Conservation (phyloP, 2,329 filamentous ascomycete species). For the Thelonectria rubi region DNA sequence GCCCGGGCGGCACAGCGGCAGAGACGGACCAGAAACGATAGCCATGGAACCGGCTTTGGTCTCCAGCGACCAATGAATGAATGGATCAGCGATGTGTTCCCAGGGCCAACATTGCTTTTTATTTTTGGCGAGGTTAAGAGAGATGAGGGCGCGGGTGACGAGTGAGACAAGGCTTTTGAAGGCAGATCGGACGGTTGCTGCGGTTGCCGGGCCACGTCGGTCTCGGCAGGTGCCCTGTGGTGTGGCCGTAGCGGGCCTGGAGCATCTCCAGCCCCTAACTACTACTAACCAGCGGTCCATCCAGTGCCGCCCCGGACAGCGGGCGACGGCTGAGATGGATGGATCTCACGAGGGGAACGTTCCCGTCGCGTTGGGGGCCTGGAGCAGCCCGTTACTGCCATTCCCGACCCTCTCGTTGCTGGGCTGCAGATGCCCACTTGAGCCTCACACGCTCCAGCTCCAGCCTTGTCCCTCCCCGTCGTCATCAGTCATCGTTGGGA, state of each 20-base stretch:
- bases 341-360: too few relatives aligned
- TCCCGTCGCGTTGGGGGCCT: too few relatives aligned
- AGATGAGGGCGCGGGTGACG: background rate
- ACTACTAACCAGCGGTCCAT: too few relatives aligned
- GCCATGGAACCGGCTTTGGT: background rate
- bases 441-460: too few relatives aligned
- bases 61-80: background rate
- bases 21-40: background rate
- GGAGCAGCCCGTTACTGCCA: too few relatives aligned
- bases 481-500: background rate
- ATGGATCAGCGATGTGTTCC: background rate
- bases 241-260: background rate
- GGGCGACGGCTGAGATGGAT: too few relatives aligned
- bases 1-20: background rate
- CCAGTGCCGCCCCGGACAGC: too few relatives aligned
- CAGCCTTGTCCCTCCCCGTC: background rate
- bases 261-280: too few relatives aligned
- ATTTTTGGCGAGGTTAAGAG: background rate
- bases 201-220: background rate
- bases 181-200: background rate
- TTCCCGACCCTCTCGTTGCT: too few relatives aligned
- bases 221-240: background rate
- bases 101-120: background rate
- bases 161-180: background rate
- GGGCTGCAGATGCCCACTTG: too few relatives aligned